Evolutionary conservation across 352 stramenopile species (phyloP).

Genomic region (Thalassiosira livingstoniorum): DNA sequence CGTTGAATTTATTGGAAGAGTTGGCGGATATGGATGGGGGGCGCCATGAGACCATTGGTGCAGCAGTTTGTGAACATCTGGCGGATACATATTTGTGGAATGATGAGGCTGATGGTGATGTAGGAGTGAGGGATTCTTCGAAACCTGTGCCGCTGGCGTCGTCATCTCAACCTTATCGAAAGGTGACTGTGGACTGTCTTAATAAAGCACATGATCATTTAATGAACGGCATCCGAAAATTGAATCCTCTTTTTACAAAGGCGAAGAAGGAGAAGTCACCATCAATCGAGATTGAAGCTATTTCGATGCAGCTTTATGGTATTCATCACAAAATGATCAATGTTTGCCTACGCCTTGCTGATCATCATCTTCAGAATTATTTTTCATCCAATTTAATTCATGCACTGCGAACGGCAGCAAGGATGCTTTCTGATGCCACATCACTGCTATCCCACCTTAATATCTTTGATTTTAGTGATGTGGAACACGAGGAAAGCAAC

Average conservation of each 20-base stretch:
- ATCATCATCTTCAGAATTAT: slow-evolving; percentile 82
- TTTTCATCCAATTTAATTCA: slow-evolving; percentile 82
- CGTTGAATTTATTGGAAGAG: slow-evolving; percentile 78
- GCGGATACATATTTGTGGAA: slow-evolving; percentile 66
- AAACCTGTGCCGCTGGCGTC: slow-evolving; percentile 40
- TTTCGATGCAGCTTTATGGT: slow-evolving; percentile 79
- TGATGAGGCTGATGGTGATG: slow-evolving; percentile 43
- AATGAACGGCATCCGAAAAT: slow-evolving; percentile 59
- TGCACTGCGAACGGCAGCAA: slow-evolving; percentile 63
- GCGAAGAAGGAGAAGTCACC: slow-evolving; percentile 46
- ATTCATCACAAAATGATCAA: slow-evolving; percentile 83
- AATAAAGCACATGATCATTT: slow-evolving; percentile 83
- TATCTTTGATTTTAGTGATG: slow-evolving; percentile 19
- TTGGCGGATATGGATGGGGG: slow-evolving; percentile 81
- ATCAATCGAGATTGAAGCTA: slow-evolving; percentile 61
- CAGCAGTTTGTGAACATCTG: slow-evolving; percentile 77
- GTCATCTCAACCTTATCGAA: slow-evolving; percentile 67
- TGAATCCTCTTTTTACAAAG: slow-evolving; percentile 63
- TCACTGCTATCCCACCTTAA: slow-evolving; percentile 46
- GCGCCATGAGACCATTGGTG: slow-evolving; percentile 75
- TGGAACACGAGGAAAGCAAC: slow-evolving; percentile 29
- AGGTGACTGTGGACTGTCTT: slow-evolving; percentile 68
- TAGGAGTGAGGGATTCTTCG: slow-evolving; percentile 24
- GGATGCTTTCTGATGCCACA: slow-evolving; percentile 64
- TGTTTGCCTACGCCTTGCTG: slow-evolving; percentile 73